phyloP scores from a whole-genome alignment of 805 yeast species.

The Candida sonorensis region DNA sequence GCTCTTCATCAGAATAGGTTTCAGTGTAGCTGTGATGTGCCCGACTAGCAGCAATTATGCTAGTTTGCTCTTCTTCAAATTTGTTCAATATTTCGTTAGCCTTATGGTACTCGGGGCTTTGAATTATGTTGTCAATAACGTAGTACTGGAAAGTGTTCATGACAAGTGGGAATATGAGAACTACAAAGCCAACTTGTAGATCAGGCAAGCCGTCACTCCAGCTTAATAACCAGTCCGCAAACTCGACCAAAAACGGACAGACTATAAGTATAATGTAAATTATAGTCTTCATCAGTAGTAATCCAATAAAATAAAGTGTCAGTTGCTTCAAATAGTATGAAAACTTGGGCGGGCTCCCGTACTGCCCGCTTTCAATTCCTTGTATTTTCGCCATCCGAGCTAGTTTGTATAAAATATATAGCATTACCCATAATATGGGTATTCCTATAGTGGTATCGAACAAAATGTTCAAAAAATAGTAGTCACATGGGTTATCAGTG shows the following conservation, averaged over 20 bases:
- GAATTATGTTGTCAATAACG: slow-evolving; percentile 68
- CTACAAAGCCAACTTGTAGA: slow-evolving; percentile 79
- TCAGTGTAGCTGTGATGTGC: no score
- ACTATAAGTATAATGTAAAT: slow-evolving; percentile 50
- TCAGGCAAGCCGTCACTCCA: slow-evolving; percentile 80
- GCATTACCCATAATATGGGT: slow-evolving; percentile 59
- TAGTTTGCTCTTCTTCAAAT: slow-evolving; percentile 4
- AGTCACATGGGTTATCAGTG: slow-evolving; percentile 66
- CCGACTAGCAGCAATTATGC: no score
- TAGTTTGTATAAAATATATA: slow-evolving; percentile 44
- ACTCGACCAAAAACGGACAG: slow-evolving; percentile 60
- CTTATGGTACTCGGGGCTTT: slow-evolving; percentile 38
- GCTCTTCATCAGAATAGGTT: no score
- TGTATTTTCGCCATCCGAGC: slow-evolving; percentile 38
- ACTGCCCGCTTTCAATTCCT: slow-evolving; percentile 49
- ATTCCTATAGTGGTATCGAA: slow-evolving; percentile 94
- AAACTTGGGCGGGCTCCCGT: slow-evolving; percentile 59
- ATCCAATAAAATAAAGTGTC: slow-evolving; percentile 56
- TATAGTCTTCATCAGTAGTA: slow-evolving; percentile 49
- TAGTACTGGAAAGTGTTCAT: slow-evolving; percentile 71
- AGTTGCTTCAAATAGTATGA: slow-evolving; percentile 68
- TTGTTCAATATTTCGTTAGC: slow-evolving; percentile 11
- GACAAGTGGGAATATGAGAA: slow-evolving; percentile 71
- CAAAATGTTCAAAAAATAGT: slow-evolving; percentile 85
- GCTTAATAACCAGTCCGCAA: slow-evolving; percentile 70